Conservation (phyloP, 73 alveolate species). For the Blepharisma stoltei region DNA sequence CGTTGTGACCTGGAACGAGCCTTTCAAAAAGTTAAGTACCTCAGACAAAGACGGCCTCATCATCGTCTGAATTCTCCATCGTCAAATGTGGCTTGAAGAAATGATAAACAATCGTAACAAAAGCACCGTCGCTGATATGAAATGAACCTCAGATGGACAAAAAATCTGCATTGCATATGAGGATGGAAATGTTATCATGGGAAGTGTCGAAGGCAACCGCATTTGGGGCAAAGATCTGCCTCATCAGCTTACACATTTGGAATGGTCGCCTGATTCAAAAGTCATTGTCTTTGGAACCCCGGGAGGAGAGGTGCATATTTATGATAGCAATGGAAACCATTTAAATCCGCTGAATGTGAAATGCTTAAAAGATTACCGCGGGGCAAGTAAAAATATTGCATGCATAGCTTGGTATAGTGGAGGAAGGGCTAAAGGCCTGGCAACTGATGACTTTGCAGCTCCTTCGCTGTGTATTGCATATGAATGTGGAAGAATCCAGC, state of each 20-base stretch:
- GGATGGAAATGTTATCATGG: slow-evolving; percentile 99
- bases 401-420: slow-evolving; percentile 71
- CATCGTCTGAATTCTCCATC: slow-evolving; percentile 74
- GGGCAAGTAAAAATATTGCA: slow-evolving; percentile 62
- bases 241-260: slow-evolving; percentile 79
- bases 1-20: slow-evolving; percentile 75
- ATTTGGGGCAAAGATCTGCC: slow-evolving; percentile 95
- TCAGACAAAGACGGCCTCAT: slow-evolving; percentile 82
- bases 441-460: slow-evolving; percentile 5
- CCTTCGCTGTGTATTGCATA: slow-evolving; percentile 72
- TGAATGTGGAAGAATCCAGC: slow-evolving; percentile 89
- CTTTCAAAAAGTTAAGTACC: slow-evolving; percentile 74
- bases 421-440: slow-evolving; percentile 31
- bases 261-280: slow-evolving; percentile 99
- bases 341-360: slow-evolving; percentile 58
- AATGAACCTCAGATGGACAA: slow-evolving; percentile 97
- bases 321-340: slow-evolving; percentile 80
- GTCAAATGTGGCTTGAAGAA: slow-evolving; percentile 86
- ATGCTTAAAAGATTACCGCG: slow-evolving; percentile 60
- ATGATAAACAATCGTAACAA: slow-evolving; percentile 99
- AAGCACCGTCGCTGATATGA: slow-evolving; percentile 97
- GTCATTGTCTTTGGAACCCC: slow-evolving; percentile 95
- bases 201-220: slow-evolving; percentile 99
- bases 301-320: slow-evolving; percentile 88
- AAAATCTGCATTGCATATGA: slow-evolving; percentile 93